These are phyloP conservation scores for Cinnamomum chago DNA, from an alignment of 164 flowering plant genomes.

Conservation along the genomic window DNA sequence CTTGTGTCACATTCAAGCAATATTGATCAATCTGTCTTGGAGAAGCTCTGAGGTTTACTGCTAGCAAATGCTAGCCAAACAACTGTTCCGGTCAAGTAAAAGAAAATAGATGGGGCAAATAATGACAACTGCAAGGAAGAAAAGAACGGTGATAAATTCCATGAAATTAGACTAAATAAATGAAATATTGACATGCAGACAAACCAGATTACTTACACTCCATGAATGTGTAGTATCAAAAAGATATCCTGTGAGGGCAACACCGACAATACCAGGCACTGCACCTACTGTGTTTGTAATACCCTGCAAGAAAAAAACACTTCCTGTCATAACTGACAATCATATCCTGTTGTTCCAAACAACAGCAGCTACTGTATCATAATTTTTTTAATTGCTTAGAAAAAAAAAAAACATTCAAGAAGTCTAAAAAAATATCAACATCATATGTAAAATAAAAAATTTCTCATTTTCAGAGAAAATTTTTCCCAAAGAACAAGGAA, in stretches of 20 bases:
- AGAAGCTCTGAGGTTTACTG: slow-evolving; percentile 84
- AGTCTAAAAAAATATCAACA: no score
- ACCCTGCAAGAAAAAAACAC: slow-evolving; percentile 45
- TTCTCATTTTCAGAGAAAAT: no score
- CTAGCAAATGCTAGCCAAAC: slow-evolving; percentile 90
- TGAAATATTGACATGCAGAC: neutral
- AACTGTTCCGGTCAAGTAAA: slow-evolving; percentile 86
- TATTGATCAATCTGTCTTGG: slow-evolving; percentile 39
- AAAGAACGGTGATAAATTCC: neutral
- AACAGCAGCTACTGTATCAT: no score
- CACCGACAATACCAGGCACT: slow-evolving; percentile 92
- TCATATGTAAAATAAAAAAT: no score
- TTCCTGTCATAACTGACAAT: no score
- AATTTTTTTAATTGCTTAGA: no score
- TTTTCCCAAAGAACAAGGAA: no score
- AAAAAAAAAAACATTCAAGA: no score
- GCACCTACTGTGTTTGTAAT: slow-evolving; percentile 98
- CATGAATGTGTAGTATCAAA: slow-evolving; percentile 96
- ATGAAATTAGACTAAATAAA: neutral
- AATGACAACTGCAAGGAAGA: slow-evolving; percentile 56
- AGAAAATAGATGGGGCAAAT: slow-evolving; percentile 95
- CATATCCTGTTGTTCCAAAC: no score
- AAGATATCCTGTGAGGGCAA: slow-evolving; percentile 89
- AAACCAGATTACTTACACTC: slow-evolving; percentile 61
- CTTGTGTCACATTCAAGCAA: neutral